Evolutionary conservation across 805 yeast species (phyloP), one percentile per base, ranked within the genome.

Genomic region (Candida michaelii): DNA sequence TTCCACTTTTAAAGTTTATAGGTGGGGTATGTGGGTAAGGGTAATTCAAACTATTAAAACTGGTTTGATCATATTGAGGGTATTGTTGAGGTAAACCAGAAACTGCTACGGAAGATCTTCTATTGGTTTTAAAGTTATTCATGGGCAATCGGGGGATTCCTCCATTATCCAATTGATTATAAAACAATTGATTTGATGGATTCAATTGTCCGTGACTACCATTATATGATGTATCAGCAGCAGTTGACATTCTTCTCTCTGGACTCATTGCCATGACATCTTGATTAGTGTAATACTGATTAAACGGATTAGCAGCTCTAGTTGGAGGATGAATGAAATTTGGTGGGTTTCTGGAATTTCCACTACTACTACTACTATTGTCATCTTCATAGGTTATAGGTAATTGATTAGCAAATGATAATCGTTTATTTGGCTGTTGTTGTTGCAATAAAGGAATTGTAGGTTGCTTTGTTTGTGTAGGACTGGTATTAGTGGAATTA

Each of bases 341-440:
- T 5, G 62, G 58, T 2, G 49, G 50, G 19, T 50, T 50, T 21
- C 44, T 24, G 3, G 16, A 30, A 15, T 17, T 27, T 12, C 25
- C 42, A 27, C 52, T 61, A 12, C 27, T 13, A 13, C 19, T 24
- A 17, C 45, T 43, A 36, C 52, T 52, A 27, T 53, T 54, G 12
- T 64, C 70, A 44, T 67, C 55, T 51, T 76, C 82, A 53, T 76
- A 76, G 1, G 80, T 76, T 2, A 76, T 69, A 18, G 79, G 77
- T 11, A 76, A 55, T 45, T 73, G 78, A 49, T 65, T 68, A 10
- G 74, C 63, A 44, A 65, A 69, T n/a, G 70, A 65, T 31, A 59
- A 52, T 16, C 69, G 44, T 44, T 59, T 63, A 14, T 38, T 40
- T 21, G 55, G 60, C 40, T 62, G 69, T 30, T 37, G 42, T 23